Evolutionary conservation across 257 asterid genomes (phyloP).

Genomic region (Solanum etuberosum): DNA sequence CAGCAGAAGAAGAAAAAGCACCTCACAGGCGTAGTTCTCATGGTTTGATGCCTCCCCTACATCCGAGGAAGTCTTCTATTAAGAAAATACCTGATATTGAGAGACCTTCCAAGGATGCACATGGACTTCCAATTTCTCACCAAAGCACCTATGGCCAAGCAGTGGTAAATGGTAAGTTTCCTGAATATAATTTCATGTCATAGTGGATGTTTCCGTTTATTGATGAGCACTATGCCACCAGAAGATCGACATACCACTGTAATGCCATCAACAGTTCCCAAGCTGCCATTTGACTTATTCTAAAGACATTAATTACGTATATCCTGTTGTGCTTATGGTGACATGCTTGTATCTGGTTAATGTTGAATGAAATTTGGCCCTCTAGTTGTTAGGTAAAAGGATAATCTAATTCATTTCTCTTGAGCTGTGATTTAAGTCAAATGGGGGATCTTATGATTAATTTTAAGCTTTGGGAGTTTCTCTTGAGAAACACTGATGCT

Average conservation of each 20-base stretch:
- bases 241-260: not conserved
- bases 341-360: not conserved
- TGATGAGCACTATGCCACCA: not conserved
- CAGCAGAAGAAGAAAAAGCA: conserved; percentile 28
- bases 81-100: conserved; percentile 30
- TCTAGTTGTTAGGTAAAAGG: not conserved
- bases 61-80: conserved; percentile 40
- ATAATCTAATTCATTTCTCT: not conserved
- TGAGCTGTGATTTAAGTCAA: not conserved
- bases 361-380: not conserved
- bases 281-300: not conserved
- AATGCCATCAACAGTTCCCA: not conserved
- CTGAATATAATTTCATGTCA: not conserved
- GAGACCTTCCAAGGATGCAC: conserved; percentile 40
- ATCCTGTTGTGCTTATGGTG: not conserved
- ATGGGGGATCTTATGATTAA: not conserved
- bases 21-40: conserved; percentile 61
- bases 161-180: conserved; percentile 55
- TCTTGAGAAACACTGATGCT: not conserved
- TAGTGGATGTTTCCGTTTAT: not conserved
- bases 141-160: conserved; percentile 79
- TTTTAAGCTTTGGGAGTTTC: not conserved
- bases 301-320: not conserved
- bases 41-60: conserved; percentile 49
- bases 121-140: conserved; percentile 45